Conservation (phyloP, 2,329 filamentous ascomycete species). For the Monascus ruber region DNA sequence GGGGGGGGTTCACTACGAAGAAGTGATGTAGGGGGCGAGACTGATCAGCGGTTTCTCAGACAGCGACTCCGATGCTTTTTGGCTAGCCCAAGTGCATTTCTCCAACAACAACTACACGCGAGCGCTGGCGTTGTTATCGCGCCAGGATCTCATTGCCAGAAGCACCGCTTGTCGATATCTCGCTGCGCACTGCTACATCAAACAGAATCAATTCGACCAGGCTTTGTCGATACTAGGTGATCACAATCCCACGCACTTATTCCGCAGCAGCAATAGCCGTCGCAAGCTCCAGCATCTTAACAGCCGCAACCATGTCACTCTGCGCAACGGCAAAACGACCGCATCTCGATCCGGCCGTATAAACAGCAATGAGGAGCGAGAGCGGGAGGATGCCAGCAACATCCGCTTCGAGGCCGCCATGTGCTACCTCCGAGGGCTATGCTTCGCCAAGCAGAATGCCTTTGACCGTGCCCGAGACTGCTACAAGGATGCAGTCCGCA, state of each 20-base stretch:
- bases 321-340: slow-evolving; percentile 35
- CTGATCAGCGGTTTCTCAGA: slow-evolving; percentile 40
- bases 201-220: slow-evolving; percentile 81
- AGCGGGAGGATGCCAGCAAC: slow-evolving; percentile 59
- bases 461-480: slow-evolving; percentile 96
- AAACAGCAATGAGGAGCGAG: slow-evolving; percentile 49
- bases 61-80: slow-evolving; percentile 88
- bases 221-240: slow-evolving; percentile 79
- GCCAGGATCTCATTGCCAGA: slow-evolving; percentile 68
- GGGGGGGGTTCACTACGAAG: too few species aligned
- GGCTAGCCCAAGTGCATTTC: slow-evolving; percentile 97
- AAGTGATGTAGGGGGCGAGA: too few species aligned
- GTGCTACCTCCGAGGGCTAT: slow-evolving; percentile 88
- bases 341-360: slow-evolving; percentile 38
- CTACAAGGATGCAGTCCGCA: slow-evolving; percentile 93
- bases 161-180: slow-evolving; percentile 87
- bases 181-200: slow-evolving; percentile 86
- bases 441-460: slow-evolving; percentile 92
- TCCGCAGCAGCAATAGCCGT: slow-evolving; percentile 53
- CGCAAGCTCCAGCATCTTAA: slow-evolving; percentile 62
- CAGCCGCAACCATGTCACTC: slow-evolving; percentile 40
- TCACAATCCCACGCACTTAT: slow-evolving; percentile 82
- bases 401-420: slow-evolving; percentile 89
- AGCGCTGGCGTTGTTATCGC: slow-evolving; percentile 72
- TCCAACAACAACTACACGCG: slow-evolving; percentile 89